These are phyloP conservation scores for Microcyclosporella mali DNA, from an alignment of 2,329 filamentous ascomycete species.

Conservation along the genomic window DNA sequence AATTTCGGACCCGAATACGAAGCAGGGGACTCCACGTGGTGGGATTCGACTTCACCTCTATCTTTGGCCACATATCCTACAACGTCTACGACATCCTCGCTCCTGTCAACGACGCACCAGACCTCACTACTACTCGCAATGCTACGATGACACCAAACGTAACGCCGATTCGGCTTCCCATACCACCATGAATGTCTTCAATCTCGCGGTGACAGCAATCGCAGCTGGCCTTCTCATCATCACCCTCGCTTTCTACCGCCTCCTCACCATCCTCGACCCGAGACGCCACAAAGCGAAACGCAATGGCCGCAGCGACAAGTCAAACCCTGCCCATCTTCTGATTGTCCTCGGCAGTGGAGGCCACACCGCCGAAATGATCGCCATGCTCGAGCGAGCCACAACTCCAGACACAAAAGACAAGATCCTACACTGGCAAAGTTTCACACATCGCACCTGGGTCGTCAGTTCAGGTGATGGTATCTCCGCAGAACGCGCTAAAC, in stretches of 20 bases:
- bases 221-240: constrained; percentile 26
- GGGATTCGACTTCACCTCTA: too few relatives aligned
- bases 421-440: constrained; percentile 37
- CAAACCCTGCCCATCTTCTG: constrained; percentile 56
- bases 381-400: constrained; percentile 63
- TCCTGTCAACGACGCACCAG: too few relatives aligned
- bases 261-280: constrained; percentile 36
- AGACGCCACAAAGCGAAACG: constrained; percentile 25
- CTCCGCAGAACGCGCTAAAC: constrained; percentile 56
- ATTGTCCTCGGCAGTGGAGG: constrained; percentile 88
- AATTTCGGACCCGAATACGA: too few relatives aligned
- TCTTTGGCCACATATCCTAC: too few relatives aligned
- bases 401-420: constrained; percentile 30
- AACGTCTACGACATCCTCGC: too few relatives aligned
- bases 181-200: background rate
- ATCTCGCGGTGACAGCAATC: constrained; percentile 2
- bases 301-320: constrained; percentile 20
- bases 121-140: too few relatives aligned
- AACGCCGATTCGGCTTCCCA: background rate
- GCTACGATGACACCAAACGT: too few relatives aligned
- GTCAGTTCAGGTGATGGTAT: constrained; percentile 70
- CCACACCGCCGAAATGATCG: constrained; percentile 91
- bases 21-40: too few relatives aligned
- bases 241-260: constrained; percentile 32
- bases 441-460: constrained; percentile 69